These are phyloP conservation scores for Flaveria robusta DNA, from an alignment of 129 eudicot species.

Conservation along the genomic window DNA sequence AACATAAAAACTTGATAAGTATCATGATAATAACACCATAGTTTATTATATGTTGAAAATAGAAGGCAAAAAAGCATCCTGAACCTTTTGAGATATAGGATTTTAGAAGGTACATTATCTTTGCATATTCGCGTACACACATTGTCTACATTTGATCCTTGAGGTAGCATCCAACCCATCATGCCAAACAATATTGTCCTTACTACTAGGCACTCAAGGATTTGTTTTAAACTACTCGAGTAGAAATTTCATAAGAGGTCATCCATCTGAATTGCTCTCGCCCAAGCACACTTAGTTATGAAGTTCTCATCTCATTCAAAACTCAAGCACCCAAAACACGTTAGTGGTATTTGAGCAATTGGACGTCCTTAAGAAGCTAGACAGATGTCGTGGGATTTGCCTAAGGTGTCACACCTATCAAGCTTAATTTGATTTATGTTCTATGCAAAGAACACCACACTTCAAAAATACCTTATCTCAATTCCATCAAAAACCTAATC, in stretches of 20 bases:
- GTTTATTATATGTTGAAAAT: no score
- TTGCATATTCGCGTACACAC: neutral
- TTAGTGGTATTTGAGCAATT: no score
- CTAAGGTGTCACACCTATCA: neutral
- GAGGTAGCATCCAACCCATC: neutral
- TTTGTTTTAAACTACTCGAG: neutral
- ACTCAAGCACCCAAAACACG: neutral
- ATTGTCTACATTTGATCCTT: neutral
- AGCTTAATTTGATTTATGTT: neutral
- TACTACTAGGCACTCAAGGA: neutral
- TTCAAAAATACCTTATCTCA: neutral
- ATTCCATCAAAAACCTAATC: no score
- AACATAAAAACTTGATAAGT: neutral
- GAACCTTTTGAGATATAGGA: neutral
- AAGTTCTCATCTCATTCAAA: neutral
- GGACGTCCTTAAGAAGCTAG: no score
- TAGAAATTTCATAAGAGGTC: neutral
- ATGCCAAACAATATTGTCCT: neutral
- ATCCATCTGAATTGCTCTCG: neutral
- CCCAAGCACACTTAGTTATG: neutral
- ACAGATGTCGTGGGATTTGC: neutral
- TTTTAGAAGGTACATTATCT: neutral
- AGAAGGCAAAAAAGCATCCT: neutral
- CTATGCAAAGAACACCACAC: neutral
- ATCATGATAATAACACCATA: neutral